Evolutionary conservation across 2,329 filamentous ascomycete species (phyloP), one percentile per base, ranked within the genome.

Genomic region (Didymella pinodella): DNA sequence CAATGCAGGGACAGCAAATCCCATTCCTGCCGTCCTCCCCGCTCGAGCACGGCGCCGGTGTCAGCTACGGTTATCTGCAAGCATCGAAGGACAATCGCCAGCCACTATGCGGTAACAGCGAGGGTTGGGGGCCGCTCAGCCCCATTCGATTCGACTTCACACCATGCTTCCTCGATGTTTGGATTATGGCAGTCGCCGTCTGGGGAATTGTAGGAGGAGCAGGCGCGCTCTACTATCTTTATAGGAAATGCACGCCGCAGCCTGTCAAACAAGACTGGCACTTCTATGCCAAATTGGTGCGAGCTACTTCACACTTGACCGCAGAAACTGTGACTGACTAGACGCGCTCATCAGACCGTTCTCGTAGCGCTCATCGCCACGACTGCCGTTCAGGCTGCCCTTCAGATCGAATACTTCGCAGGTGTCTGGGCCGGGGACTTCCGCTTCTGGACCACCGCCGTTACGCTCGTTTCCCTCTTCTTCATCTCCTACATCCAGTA

Each of bases 111-210:
- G 87, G 90, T 76, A 95, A 97, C 79, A 82, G 84, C 54, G 94
- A 98, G 79, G 96, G 95, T 71, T 99, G 95, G 95, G 96, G 96
- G 1, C 95, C 95, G 22, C 75, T 99, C 75, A 97, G 93, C 78
- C 88, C 89, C 34, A 84, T 88, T 66, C 86, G 94, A 76, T 97
- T 92, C 78, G 95, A 99, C 80, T 93, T 99, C 72, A 98, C 95
- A 16, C 94, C 95, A 40, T 99, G 95, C 82, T 99, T 99, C 75
- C 88, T 98, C 70, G 96, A 99, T 76, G 86, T 96, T 22, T 93
- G 92, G 87, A 86, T 98, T 59, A 87, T 90, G 32, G 80, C 84
- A 1, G 91, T 97, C 28, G 91, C 92, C 8, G 84, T 83, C 14
- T 96, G 90, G 80, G 93, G 94, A 16, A 82, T 97, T 25, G 54